Base-by-base conservation (phyloP, 78 protist genomes). In the Pelomyxa schiedti region DNA sequence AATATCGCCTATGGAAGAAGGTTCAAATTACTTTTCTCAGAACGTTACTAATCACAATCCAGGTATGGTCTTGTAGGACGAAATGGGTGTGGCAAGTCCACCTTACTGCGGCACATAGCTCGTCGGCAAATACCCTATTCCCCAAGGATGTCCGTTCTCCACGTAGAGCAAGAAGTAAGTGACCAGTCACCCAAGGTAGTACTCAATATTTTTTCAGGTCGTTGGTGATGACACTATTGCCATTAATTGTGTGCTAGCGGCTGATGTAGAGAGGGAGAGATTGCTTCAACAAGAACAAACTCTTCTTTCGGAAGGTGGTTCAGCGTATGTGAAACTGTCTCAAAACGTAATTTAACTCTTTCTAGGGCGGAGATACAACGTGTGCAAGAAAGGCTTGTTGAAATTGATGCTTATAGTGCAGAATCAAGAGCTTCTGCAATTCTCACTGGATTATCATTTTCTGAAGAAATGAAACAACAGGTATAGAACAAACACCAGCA, bases 1-100 rank as follows among this genome's bases (percentile, higher is more conserved):
- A 35, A 39, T n/a, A 38, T 85, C 29, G 74, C 81, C 58, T 66
- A 42, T 63, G 86, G 80, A 24, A 29, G 86, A 26, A 71, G 75
- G 74, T 40, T 30, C 4, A 30, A 40, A 30, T 30, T 36, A 67
- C 24, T 24, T 67, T 30, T 24, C 22, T 24, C 37, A 36, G 40
- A 7, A 24, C 52, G 40, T 30, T 7, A 41, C 40, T 4, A 64
- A 6, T 7, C 29, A 75, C 72, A 78, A 78, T 53, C 78, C 72
- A 68, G 88, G 9, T 94, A 94, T 72, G 97, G 97, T 29, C 79
- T 95, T 66, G 80, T 93, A 41, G 98, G 98, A 4, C 37, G 82
- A 7, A 94, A 94, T 85, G 98, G 98, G 66, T 39, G 52, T 0
- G 98, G 98, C 41, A 95, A 95, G 78, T 75, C 95, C 22, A 94